Evolutionary conservation across 192 early-diverging fungal genomes (phyloP), one percentile per base, ranked within the genome.

Genomic region (Helicostylum pulchrum): DNA sequence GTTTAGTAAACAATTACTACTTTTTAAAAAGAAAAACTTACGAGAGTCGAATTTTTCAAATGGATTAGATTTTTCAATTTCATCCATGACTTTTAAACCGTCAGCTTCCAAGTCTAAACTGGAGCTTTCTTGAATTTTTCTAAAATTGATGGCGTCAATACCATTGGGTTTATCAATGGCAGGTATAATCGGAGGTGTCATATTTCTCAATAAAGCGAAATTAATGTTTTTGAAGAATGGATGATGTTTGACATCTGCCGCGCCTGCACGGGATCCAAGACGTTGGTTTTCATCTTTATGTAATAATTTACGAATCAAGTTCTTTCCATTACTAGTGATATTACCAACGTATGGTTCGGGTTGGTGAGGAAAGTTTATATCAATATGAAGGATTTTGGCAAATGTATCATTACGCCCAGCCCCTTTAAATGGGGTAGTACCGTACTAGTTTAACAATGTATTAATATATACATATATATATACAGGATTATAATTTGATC

Each of bases 351-450:
- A 32, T 2, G 64, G 64, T 20, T 43, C 19, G 34, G 64, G 58
- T 12, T 65, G 71, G 12, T 80, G 73, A 14, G 87, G 89, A 58
- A 99, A 99, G 3, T 69, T 61, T 34, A 92, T 82, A 3, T 95
- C 93, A 12, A 84, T 85, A 62, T 90, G 78, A 34, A 99, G 66
- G 46, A 99, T 90, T 68, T 92, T 93, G 55, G 80, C 64, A 80
- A 98, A 99, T 2, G 97, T 99, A 0, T 78, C 81, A 65, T 94
- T 92, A 31, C 96, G 81, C 70, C 92, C 87, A 31, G 72, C 73
- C 55, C 96, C 96, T 77, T 97, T 97, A 86, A 99, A 99, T n/a
- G 97, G 97, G 30, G 95, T 99, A 30, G 83, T 89, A 14, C 93
- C 91, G 77, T 82, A 98, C 77, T 79, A 59, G 32, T n/a, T 61